Base-by-base conservation (phyloP, 257 asterid species). In the Ocimum tenuiflorum region DNA sequence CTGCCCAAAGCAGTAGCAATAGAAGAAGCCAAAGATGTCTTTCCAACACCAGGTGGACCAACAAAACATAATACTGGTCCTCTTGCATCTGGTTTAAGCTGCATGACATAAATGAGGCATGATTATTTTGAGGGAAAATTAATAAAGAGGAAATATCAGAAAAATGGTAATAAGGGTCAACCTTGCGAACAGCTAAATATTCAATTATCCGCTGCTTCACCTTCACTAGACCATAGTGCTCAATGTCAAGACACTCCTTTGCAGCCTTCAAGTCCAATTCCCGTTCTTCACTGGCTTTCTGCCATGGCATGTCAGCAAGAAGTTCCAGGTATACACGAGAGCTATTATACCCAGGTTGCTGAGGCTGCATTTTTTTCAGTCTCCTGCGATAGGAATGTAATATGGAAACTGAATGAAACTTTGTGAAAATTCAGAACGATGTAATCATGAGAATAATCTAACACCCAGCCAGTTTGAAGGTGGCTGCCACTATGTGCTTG, bases 11-110 rank as follows among this genome's bases (percentile, higher is more conserved):
- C 95, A 79, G 95, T 80, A 49, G 97, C 96, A 73, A 94, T 88
- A 9, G 99, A 90, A 60, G 99, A 86, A 62, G 97, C 99, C 75
- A 94, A 83, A 67, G 99, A 94, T 51, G 99, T 94, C 87, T 94
- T 94, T 50, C 99, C 99, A 59, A 94, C 96, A 80, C 99, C 99
- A 15, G 97, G 99, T 77, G 99, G 99, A 62, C 99, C 99, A 73
- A 94, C 97, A 79, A 94, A 90, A 79, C 97, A 94, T 88, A 94
- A 76, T 48, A 94, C 85, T 13, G 97, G 99, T 69, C 99, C 97
- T 81, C 92, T 90, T 9, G 97, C 96, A 81, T 94, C 97, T 56
- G 97, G 95, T 81, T 90, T 94, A 70, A 94, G 96, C 99, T 90
- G 97, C 74, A 81, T 66, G 46, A 57, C 60, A 70, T 38, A 47